Evolutionary conservation across 352 stramenopile genomes (phyloP), one percentile per base, ranked within the genome.

Genomic region (Blastocystis sp.): DNA sequence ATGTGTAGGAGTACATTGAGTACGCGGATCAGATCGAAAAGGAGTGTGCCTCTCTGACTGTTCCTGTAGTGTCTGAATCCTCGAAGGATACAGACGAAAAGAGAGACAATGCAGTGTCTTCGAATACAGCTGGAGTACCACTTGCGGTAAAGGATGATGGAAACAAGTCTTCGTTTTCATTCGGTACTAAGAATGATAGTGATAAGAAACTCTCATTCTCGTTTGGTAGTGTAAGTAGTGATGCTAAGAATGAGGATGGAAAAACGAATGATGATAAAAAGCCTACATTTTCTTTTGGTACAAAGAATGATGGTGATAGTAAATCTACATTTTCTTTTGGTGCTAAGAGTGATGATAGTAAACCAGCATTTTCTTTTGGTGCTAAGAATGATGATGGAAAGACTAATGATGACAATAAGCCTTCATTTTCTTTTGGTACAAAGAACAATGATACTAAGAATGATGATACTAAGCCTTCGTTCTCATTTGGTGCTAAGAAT

Each of bases 1-100:
- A 41, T 18, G 9, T 65, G 45, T 81, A 81, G 70, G 70, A 81
- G 39, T 81, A 81, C 37, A 63, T 81, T 34, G 70, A 81, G 20
- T 81, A 43, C 26, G 70, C 70, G 26, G 70, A 81, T 7, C 3
- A 47, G 26, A 81, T 81, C 43, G 37, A 81, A 26, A 41, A 63
- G 39, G 43, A 34, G 20, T 41, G 65, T 30, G 34, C 59, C 37
- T 24, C 59, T 37, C 13, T 26, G 16, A 37, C 59, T 26, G 11
- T 5, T 30, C 20, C 20, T 16, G 9, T 39, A 16, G 20, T n/a
- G 6, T 34, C 39, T 79, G 68, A n/a, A 24, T 26, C 30, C 2
- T 30, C n/a, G n/a, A 79, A 79, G 43, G 66, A 50, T 16, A 20
- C 18, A 18, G 18, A 79, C 7, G 59, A 79, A 39, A 41, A 41